Evolutionary conservation across 2,329 filamentous ascomycete genomes (phyloP), one percentile per base, ranked within the genome.

Genomic region (Tolypocladium guangdongense): DNA sequence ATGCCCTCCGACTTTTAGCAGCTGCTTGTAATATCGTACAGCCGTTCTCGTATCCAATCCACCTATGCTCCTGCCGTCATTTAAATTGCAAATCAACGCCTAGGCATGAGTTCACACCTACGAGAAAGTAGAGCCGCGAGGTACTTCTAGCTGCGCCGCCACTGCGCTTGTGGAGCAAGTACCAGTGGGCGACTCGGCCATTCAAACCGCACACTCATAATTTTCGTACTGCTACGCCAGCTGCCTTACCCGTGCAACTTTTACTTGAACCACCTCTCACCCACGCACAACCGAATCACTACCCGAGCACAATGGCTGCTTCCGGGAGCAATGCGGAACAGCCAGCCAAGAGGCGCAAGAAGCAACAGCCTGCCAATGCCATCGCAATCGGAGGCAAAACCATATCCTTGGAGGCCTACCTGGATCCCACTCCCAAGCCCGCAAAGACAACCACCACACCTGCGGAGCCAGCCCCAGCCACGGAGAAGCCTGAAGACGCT

Each of bases 361-460:
- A 60, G 8, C 56, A 57, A 50, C 61, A 64, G 22, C 62, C 57
- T 52, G 57, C 62, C 2, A 67, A 74, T 49, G 62, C 73, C 6
- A 58, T 80, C 53, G 74, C 66, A 27, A 70, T 80, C 36, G 75
- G 76, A 16, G 68, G 73, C 32, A 80, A 76, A 53, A 62, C 66
- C 14, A 75, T 81, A 27, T 77, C 74, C 0, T 59, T 81, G 0
- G 72, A 74, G 27, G 76, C 74, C 7, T 81, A 79, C 56, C 66
- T 81, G 49, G 68, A 67, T 49, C 70, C 69, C 58, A 66, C 64
- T 30, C 51, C 60, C 43, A 64, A 64, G 54, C 55, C 54, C 7
- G 52, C 56, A 27, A 61, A 60, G 30, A 59, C 60, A 37, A 52
- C 54, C 22, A 37, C 45, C 4, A 43, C 52, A 18, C 37, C 37